These are phyloP conservation scores for Penicillium griseofulvum DNA, from an alignment of 2,329 filamentous ascomycete genomes.

Conservation along the genomic window DNA sequence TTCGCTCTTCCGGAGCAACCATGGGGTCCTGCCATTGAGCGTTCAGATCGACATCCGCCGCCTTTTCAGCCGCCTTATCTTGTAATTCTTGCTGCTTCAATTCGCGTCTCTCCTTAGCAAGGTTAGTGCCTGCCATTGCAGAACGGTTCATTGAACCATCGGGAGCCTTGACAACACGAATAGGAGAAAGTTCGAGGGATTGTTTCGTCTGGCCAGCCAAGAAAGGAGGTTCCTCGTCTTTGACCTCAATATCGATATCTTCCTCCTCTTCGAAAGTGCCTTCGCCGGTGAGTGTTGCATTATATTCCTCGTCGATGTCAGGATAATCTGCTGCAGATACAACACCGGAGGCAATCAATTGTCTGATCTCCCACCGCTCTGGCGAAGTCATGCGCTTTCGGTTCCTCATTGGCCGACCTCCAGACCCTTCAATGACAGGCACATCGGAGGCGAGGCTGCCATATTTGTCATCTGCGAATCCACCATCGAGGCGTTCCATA, in stretches of 20 bases:
- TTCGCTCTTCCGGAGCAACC: conserved; percentile 76
- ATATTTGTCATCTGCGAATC: conserved; percentile 54
- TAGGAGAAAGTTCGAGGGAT: conserved; percentile 89
- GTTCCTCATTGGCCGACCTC: conserved; percentile 57
- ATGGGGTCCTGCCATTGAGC: conserved; percentile 97
- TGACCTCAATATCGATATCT: conserved; percentile 94
- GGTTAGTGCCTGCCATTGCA: conserved; percentile 84
- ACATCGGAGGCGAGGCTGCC: conserved; percentile 53
- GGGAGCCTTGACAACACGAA: conserved; percentile 93
- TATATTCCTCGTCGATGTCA: conserved; percentile 90
- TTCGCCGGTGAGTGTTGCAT: conserved; percentile 80
- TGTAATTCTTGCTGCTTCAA: conserved; percentile 84
- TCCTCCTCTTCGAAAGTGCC: conserved; percentile 89
- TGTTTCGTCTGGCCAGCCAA: conserved; percentile 94
- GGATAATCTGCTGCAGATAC: conserved; percentile 91
- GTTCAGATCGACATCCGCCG: conserved; percentile 74
- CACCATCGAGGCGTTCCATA: conserved; percentile 72
- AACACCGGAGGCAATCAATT: conserved; percentile 92
- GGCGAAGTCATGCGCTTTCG: conserved; percentile 96
- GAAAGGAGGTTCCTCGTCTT: conserved; percentile 95
- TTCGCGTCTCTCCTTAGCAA: conserved; percentile 89
- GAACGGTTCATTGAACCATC: conserved; percentile 97
- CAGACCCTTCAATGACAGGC: conserved; percentile 63
- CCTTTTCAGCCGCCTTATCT: conserved; percentile 70
- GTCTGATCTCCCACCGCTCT: conserved; percentile 95